Base-by-base conservation (phyloP, 2,329 filamentous ascomycete species). In the Penicillium sp. region DNA sequence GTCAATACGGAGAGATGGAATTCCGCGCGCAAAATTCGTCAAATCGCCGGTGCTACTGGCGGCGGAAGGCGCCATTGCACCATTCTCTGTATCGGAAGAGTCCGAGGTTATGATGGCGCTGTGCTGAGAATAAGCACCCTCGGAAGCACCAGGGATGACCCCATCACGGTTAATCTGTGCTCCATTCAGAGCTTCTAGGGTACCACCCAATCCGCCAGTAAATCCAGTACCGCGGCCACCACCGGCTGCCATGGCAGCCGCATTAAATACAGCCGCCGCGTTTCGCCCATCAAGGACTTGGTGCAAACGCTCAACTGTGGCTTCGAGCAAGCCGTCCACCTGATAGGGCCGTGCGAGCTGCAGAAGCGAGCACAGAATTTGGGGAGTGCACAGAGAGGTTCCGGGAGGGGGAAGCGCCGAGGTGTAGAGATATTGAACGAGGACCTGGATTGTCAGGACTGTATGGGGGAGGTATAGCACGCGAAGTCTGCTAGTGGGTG, bases 251-350 rank as follows among this genome's bases (percentile, higher is more conserved):
- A 96, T 96, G 36, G 92, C 92, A 0, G 90, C 92, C 0, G 92
- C 92, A 50, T 98, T 98, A 72, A 98, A 98, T 0, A 98, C 89
- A 4, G 92, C 92, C 0, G 92, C 92, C 0, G 92, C 90, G 51
- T 96, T 98, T 31, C 90, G 78, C 32, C 86, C 92, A 61, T 98
- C 92, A 3, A 98, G 77, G 0, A 93, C 77, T 18, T 85, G 76
- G 56, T 98, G 92, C 0, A 98, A 73, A 6, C 90, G 79, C 63
- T 96, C 88, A 7, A 96, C 86, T 1, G 93, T 86, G 0, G 87
- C 87, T 67, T 98, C 92, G 1, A 96, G 72, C 2, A 98, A 75
- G 0, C 92, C 92, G 54, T 96, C 89, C 31, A 98, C 77, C 47
- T 88, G 85, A 61, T 98, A 98, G 0, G 92, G 90, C 3, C 92